Evolutionary conservation across 495 filamentous ascomycete genomes (phyloP), one percentile per base, ranked within the genome.

Genomic region (Xylaria palmicola): DNA sequence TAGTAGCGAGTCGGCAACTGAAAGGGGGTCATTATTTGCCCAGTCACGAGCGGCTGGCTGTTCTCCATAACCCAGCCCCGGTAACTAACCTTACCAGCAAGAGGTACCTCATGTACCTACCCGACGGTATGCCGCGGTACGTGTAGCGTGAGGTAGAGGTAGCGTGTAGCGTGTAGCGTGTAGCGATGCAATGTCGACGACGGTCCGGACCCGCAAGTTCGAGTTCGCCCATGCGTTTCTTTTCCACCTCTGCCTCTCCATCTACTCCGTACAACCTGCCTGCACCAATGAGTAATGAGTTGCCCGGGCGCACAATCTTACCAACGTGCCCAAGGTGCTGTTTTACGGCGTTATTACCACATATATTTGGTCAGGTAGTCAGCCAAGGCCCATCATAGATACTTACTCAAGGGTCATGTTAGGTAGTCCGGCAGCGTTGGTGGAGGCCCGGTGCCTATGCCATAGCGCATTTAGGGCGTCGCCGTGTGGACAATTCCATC

Each of bases 401-500:
- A n/a, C n/a, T 48, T 29, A 27, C 24, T 48, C n/a, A n/a, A n/a
- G 45, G 45, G 48, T 34, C 48, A 29, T 22, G 8, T 32, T 49
- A 30, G 6, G 5, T 1, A 26, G n/a, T 47, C 44, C 17, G 15
- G 32, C 29, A 34, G 48, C 20, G 29, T 50, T 19, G 19, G 48
- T 50, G 34, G 51, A 30, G 39, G 39, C n/a, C n/a, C n/a, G n/a
- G n/a, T n/a, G n/a, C n/a, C n/a, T 22, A 56, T 56, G 53, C 22
- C 30, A 48, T 37, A 47, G 27, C 51, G 34, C 26, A 32, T 50
- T 51, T 43, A 30, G 15, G 24, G n/a, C 26, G 45, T 43, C 30
- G 20, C 30, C 12, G 47, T 34, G 43, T 59, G 26, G 34, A 44
- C 26, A 56, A 56, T 56, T 56, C 39, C 36, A 56, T 56, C n/a